Conservation (phyloP, 2,329 filamentous ascomycete genomes). For the Botryotinia narcissicola region DNA sequence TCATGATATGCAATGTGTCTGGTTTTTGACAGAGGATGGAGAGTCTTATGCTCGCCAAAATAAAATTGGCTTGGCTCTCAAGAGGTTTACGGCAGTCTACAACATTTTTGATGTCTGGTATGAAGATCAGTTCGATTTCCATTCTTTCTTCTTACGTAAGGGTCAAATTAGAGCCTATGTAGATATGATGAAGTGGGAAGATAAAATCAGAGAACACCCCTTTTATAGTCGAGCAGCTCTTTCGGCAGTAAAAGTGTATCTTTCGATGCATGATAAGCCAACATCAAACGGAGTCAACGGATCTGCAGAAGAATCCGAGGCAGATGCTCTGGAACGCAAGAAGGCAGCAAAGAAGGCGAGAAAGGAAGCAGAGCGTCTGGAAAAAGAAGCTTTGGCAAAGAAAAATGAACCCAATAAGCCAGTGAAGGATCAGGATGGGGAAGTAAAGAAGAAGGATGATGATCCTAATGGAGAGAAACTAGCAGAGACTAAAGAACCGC, state of each 20-base stretch:
- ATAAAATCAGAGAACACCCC: slow-evolving; percentile 84
- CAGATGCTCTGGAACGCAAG: slow-evolving; percentile 69
- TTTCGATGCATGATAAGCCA: slow-evolving; percentile 74
- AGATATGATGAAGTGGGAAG: slow-evolving; percentile 96
- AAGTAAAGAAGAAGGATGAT: slow-evolving; percentile 81
- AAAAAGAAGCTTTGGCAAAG: slow-evolving; percentile 77
- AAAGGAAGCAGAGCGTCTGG: slow-evolving; percentile 71
- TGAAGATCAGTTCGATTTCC: slow-evolving; percentile 98
- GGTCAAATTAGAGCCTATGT: slow-evolving; percentile 93
- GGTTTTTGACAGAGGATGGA: slow-evolving; percentile 94
- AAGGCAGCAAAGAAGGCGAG: slow-evolving; percentile 89
- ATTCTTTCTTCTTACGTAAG: slow-evolving; percentile 94
- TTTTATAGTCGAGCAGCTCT: slow-evolving; percentile 86
- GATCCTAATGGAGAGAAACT: slow-evolving; percentile 83
- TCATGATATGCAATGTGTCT: slow-evolving; percentile 97
- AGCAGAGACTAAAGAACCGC: slow-evolving; percentile 74
- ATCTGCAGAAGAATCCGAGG: slow-evolving; percentile 44
- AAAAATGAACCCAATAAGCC: slow-evolving; percentile 81
- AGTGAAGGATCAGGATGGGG: slow-evolving; percentile 58
- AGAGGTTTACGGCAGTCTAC: slow-evolving; percentile 83
- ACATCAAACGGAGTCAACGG: slow-evolving; percentile 63
- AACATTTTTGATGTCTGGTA: slow-evolving; percentile 97
- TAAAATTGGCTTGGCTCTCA: slow-evolving; percentile 81
- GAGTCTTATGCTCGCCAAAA: slow-evolving; percentile 81
- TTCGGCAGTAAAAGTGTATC: slow-evolving; percentile 75